phyloP scores from a whole-genome alignment of 441 rosid genomes.

The Biscutella auriculata region DNA sequence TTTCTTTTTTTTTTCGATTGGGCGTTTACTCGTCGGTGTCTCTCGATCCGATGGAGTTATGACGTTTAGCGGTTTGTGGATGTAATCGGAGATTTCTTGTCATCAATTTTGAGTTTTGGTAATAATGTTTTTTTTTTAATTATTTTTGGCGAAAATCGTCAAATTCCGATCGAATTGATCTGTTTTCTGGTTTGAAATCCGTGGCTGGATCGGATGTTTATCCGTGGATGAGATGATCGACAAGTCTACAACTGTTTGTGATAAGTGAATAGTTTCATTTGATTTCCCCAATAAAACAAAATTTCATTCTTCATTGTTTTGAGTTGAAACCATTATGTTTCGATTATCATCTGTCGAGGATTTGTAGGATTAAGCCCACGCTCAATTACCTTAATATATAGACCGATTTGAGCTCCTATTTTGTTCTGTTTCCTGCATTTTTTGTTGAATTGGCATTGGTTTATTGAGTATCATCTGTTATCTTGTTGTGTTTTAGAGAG shows the following conservation, averaged over 20 bases:
- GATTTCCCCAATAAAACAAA: not conserved
- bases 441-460: not conserved
- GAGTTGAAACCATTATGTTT: not conserved
- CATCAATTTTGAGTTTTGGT: not conserved
- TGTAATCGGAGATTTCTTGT: constrained; percentile 8
- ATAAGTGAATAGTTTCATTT: constrained; percentile 15
- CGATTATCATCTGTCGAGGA: not conserved
- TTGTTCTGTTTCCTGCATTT: not conserved
- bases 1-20: not conserved
- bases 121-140: not conserved
- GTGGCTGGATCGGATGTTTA: not conserved
- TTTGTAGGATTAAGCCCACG: not conserved
- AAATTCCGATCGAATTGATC: constrained; percentile 10
- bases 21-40: not conserved
- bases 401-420: not conserved
- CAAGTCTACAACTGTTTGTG: constrained; percentile 11
- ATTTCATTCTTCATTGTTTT: not conserved
- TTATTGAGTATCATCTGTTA: not conserved
- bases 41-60: constrained; percentile 10
- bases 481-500: not conserved
- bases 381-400: not conserved
- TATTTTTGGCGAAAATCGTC: not conserved
- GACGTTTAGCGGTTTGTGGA: constrained; percentile 5
- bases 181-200: constrained; percentile 1
- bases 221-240: not conserved